These are phyloP conservation scores for Globisporangium yorkense DNA, from an alignment of 352 stramenopile species.

Conservation along the genomic window DNA sequence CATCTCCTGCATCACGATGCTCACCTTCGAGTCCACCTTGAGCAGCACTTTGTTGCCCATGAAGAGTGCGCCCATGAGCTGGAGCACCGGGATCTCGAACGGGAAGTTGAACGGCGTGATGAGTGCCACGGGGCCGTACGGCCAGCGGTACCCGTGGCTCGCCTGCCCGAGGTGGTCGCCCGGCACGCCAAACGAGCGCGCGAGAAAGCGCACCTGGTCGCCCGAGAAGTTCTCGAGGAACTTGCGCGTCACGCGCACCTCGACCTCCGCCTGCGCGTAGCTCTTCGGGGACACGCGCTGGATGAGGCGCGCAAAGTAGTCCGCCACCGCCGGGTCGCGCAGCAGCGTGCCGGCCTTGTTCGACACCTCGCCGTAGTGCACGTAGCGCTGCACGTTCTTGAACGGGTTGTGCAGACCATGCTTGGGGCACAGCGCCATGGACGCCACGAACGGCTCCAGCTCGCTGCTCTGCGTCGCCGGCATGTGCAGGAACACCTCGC, in stretches of 20 bases:
- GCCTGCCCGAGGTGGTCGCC: constrained; percentile 96
- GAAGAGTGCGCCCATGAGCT: constrained; percentile 97
- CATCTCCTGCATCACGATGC: constrained; percentile 98
- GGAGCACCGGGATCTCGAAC: constrained; percentile 98
- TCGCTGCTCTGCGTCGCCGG: constrained; percentile 89
- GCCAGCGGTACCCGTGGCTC: constrained; percentile 94
- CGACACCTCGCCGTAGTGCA: constrained; percentile 75
- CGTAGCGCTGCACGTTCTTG: constrained; percentile 96
- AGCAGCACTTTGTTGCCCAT: constrained; percentile 98
- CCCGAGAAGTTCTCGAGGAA: constrained; percentile 98
- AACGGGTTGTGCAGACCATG: constrained; percentile 97
- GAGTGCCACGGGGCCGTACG: constrained; percentile 93
- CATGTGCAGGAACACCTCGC: constrained; percentile 92
- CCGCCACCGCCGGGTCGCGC: constrained; percentile 84
- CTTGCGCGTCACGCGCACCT: constrained; percentile 91
- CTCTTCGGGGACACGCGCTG: constrained; percentile 97
- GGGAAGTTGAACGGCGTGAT: constrained; percentile 99
- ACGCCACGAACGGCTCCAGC: constrained; percentile 91
- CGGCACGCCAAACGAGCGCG: constrained; percentile 92
- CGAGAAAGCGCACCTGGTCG: constrained; percentile 96
- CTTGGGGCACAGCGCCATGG: constrained; percentile 91
- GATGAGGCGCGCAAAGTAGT: constrained; percentile 96
- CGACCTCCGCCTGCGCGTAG: constrained; percentile 91
- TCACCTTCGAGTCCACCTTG: constrained; percentile 94
- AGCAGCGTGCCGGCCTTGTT: constrained; percentile 81